phyloP scores from a whole-genome alignment of 2,329 filamentous ascomycete genomes.

The Trichoderma sp. region DNA sequence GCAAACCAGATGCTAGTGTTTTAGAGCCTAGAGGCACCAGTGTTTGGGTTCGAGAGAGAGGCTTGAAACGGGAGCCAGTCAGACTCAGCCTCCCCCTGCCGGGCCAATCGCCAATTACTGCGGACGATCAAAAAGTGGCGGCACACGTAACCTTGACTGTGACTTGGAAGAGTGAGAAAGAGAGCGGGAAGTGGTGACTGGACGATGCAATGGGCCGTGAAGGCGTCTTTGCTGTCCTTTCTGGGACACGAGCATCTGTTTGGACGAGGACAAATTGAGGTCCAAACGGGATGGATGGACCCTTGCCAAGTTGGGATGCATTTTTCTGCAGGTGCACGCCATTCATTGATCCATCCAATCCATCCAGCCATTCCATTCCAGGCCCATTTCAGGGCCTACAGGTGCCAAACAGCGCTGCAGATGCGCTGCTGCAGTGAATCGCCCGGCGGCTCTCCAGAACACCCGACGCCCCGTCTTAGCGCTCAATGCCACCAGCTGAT shows the following conservation, averaged over 20 bases:
- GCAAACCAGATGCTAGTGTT: not conserved
- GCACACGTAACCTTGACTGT: not conserved
- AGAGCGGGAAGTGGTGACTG: not conserved
- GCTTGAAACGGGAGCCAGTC: not conserved
- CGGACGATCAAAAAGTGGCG: not conserved
- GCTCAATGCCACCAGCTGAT: not conserved
- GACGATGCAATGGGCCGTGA: not conserved
- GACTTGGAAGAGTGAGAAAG: not conserved
- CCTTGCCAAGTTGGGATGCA: too few species aligned
- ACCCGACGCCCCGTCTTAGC: not conserved
- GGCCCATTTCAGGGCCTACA: not conserved
- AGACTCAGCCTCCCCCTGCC: constrained; percentile 10
- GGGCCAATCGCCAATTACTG: not conserved
- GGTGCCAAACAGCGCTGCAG: not conserved
- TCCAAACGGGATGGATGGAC: not conserved
- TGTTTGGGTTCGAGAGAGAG: not conserved
- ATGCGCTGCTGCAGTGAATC: not conserved
- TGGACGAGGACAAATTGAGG: too few species aligned
- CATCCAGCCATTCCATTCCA: too few species aligned
- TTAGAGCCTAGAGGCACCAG: not conserved
- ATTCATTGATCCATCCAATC: too few species aligned
- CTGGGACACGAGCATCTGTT: too few species aligned
- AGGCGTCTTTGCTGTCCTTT: too few species aligned
- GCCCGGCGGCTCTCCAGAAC: not conserved
- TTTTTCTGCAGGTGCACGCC: too few species aligned